Evolutionary conservation across 257 asterid species (phyloP).

Genomic region (Nicotiana obtusifolia): DNA sequence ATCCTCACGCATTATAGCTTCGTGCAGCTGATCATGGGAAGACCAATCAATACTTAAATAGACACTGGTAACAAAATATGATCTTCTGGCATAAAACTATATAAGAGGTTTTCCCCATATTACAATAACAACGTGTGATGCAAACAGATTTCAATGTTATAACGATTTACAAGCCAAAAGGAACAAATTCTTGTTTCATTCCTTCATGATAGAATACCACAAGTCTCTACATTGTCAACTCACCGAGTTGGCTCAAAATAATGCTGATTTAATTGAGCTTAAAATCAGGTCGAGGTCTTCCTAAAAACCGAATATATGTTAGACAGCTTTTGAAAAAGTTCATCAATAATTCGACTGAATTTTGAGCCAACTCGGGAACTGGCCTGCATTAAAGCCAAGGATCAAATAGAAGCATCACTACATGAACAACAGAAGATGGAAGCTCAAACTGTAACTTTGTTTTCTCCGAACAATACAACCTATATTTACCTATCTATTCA

Average conservation of each 20-base stretch:
- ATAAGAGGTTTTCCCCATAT: background rate
- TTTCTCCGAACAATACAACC: constrained; percentile 4
- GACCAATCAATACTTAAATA: background rate
- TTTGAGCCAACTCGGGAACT: constrained; percentile 68
- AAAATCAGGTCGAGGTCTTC: constrained; percentile 58
- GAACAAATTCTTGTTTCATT: constrained; percentile 14
- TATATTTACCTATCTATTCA: background rate
- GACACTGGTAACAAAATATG: background rate
- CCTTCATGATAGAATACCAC: constrained; percentile 21
- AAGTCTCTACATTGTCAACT: constrained; percentile 35
- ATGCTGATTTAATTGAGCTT: constrained; percentile 30
- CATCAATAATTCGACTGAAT: constrained; percentile 55
- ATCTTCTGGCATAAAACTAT: constrained; percentile 4
- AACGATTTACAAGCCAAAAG: background rate
- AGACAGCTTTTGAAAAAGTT: constrained; percentile 48
- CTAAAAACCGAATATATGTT: constrained; percentile 46
- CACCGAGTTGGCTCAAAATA: constrained; percentile 67
- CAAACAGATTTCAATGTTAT: constrained; percentile 1
- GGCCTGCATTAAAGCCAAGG: constrained; percentile 59
- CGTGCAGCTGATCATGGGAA: constrained; percentile 54
- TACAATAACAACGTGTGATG: background rate
- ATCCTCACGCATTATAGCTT: constrained; percentile 91
- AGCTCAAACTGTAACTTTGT: background rate
- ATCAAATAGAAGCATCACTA: constrained; percentile 29
- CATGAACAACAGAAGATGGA: constrained; percentile 5